Evolutionary conservation across 2,329 filamentous ascomycete genomes (phyloP).

Genomic region (Ophiostoma perfectum): DNA sequence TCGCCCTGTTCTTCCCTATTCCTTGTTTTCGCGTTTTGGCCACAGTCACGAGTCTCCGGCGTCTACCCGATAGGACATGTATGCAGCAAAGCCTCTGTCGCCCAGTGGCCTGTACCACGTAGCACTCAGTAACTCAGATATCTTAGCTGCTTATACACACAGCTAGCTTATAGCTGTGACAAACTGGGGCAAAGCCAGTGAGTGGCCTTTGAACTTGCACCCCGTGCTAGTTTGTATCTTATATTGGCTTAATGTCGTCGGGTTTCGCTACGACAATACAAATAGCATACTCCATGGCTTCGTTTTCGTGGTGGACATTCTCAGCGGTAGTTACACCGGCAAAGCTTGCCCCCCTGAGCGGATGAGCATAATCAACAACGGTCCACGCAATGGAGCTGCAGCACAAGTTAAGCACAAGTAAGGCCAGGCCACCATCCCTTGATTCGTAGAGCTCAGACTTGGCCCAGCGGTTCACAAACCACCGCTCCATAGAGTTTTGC

Average conservation of each 20-base stretch:
- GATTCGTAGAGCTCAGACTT: neutral
- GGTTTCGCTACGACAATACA: too few relatives aligned
- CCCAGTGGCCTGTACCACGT: neutral
- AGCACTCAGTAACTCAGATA: neutral
- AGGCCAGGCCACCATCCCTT: too few relatives aligned
- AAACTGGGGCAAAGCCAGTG: neutral
- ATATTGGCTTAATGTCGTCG: neutral
- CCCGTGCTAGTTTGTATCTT: neutral
- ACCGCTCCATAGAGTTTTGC: neutral
- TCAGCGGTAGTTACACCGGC: constrained; percentile 12
- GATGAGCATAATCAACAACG: too few relatives aligned
- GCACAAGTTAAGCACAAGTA: too few relatives aligned
- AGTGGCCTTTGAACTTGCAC: neutral
- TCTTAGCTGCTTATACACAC: neutral
- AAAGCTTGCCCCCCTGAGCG: neutral
- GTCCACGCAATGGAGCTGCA: too few relatives aligned
- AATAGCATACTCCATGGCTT: neutral
- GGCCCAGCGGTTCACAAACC: neutral
- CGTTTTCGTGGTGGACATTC: constrained; percentile 4
- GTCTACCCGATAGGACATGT: neutral
- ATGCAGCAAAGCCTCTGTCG: neutral
- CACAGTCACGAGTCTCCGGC: neutral
- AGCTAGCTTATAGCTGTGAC: neutral
- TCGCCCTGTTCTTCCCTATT: neutral
- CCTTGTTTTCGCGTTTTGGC: neutral